Base-by-base conservation (phyloP, 768 basidiomycete genomes). In the Infundibulicybe gibba region DNA sequence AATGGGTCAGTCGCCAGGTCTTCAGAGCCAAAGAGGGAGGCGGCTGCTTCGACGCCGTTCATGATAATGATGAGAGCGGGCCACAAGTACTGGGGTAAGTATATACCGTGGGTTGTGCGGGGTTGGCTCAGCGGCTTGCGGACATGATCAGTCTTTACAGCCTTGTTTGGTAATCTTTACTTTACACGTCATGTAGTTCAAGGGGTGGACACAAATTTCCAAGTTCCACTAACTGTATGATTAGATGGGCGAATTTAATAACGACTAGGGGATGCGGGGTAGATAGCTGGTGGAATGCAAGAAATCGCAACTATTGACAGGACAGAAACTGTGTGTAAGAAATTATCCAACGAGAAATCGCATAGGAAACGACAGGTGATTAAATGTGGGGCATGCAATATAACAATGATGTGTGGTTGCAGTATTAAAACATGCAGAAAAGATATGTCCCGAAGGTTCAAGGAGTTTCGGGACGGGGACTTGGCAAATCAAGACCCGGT, bases 21-120 rank as follows among this genome's bases (percentile, higher is more conserved):
- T 30, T 79, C 78, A 44, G 77, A 66, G 51, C 81, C 86, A 71
- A 92, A 92, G 40, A 92, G 83, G 48, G 86, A 83, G 43, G 88
- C 85, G 32, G 90, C 90, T 54, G 86, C 82, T 71, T 89, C 87
- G 47, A 85, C 80, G 54, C 74, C 71, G 61, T 70, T 77, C 84
- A 86, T 85, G 58, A 58, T 56, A 20, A 13, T 42, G 41, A 19
- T 34, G 50, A 53, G 45, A 56, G n/a, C n/a, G 47, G 19, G 21
- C 42, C 30, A 19, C 40, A 44, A 39, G 45, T 44, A 32, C 25
- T 41, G 44, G 31, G 8, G 20, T 15, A 32, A 43, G 25, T 11
- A n/a, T 31, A 19, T 15, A 43, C 42, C 12, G 31, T 12, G 20
- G 31, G 34, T 21, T 43, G 34, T 43, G 31, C 34, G 25, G 25